phyloP scores from a whole-genome alignment of 2,329 filamentous ascomycete genomes.

The Aureobasidium subglaciale region DNA sequence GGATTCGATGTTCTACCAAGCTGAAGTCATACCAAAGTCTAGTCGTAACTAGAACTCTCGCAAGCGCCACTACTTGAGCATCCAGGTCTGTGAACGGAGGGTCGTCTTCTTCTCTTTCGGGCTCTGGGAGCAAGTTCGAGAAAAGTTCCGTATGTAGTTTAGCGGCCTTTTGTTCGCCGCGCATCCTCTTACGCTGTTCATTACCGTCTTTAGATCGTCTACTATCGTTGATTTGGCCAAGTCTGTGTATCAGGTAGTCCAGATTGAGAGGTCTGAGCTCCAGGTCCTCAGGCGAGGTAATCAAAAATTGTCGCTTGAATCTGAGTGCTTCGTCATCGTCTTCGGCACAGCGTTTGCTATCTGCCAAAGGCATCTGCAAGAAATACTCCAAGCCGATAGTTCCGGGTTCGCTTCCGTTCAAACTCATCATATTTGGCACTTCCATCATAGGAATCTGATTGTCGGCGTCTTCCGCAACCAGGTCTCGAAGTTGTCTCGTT shows the following conservation, averaged over 20 bases:
- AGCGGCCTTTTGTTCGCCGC: constrained; percentile 18
- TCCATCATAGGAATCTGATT: constrained; percentile 26
- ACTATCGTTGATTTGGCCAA: constrained; percentile 21
- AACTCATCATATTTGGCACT: constrained; percentile 42
- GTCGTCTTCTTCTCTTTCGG: constrained; percentile 7
- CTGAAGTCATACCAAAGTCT: constrained; percentile 44
- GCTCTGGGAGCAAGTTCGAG: constrained; percentile 20
- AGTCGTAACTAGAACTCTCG: constrained; percentile 35
- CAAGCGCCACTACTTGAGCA: constrained; percentile 40
- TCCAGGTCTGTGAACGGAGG: constrained; percentile 26
- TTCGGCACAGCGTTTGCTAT: constrained; percentile 20
- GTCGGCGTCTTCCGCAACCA: neutral
- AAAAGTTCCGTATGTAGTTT: constrained; percentile 26
- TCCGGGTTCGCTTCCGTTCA: constrained; percentile 39
- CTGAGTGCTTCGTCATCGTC: constrained; percentile 16
- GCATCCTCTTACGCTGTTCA: neutral
- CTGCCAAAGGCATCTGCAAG: constrained; percentile 39
- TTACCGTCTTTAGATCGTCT: neutral
- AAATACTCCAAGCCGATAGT: constrained; percentile 42
- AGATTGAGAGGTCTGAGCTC: constrained; percentile 22
- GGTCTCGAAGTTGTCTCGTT: neutral
- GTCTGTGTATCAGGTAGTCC: constrained; percentile 20
- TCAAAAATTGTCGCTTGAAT: constrained; percentile 20
- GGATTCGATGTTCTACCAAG: constrained; percentile 39
- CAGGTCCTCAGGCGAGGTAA: constrained; percentile 20